Base-by-base conservation (phyloP, 2,329 filamentous ascomycete genomes). In the Juglanconis juglandina region DNA sequence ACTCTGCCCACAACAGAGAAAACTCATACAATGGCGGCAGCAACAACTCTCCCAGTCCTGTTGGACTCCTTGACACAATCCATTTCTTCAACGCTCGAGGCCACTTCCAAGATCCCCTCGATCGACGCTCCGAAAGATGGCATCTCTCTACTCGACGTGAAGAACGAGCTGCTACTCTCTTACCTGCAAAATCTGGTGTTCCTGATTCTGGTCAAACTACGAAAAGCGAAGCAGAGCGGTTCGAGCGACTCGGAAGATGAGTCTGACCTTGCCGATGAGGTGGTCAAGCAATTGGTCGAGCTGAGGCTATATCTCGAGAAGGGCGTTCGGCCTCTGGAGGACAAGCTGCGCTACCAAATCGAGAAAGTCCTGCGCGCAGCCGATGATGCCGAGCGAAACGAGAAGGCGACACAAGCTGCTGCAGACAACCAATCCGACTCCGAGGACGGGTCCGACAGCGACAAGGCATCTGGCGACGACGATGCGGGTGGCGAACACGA, bases 141-240 rank as follows among this genome's bases (percentile, higher is more conserved):
- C 70, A 95, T 99, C 61, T 97, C 95, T 0, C 86, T 99, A 1
- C 87, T 99, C 69, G 92, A 98, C 71, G 87, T 91, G 65, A 99
- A 99, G 78, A 98, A 96, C 76, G 95, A 99, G 72, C 83, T 99
- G n/a, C 87, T 99, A 17, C 87, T 99, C 44, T 94, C 94, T 4
- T 99, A 99, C 75, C 81, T 99, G 0, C 94, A 99, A 70, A 96
- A 96, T 69, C 85, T 98, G 4, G 91, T 95, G 49, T 96, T 96
- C 67, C 79, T 96, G 46, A 89, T 96, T 49, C 79, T 96, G 1
- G 76, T 96, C 42, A 94, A 96, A 70, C 75, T 98, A 24, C 86
- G 91, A 61, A 86, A 87, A 70, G 63, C 75, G 39, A 68, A 71
- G 62, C 60, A 70, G 65, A 64, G 60, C 48, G 64, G 49, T 4